Evolutionary conservation across 202 grass and related monocot genomes (phyloP).

Genomic region (Hordeum pubiflorum): DNA sequence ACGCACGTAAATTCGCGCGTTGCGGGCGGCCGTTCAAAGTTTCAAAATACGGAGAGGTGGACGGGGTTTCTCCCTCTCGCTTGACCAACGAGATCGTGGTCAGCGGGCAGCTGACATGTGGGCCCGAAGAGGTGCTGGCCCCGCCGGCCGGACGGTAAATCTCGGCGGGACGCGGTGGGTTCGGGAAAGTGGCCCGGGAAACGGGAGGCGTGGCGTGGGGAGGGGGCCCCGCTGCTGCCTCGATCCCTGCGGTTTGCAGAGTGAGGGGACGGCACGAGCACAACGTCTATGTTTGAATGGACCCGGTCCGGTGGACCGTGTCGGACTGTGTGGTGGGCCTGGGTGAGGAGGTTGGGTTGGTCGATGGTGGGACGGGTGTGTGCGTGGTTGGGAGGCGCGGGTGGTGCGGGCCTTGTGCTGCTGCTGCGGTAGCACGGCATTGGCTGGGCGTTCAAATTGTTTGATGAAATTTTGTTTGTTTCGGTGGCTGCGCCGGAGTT

Average conservation of each 20-base stretch:
- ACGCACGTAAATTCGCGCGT: not conserved
- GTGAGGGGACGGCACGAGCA: not conserved
- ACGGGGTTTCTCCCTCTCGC: not conserved
- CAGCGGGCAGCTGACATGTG: not conserved
- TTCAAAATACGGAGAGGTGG: not conserved
- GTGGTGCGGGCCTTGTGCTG: not conserved
- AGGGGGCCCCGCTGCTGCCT: not conserved
- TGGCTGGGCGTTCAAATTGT: constrained; percentile 4
- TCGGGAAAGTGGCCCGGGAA: not conserved
- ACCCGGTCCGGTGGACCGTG: fast-evolving
- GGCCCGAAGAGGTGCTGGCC: not conserved
- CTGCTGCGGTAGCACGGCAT: not conserved
- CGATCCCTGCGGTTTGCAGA: not conserved
- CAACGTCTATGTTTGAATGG: fast-evolving
- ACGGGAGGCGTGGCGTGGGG: not conserved
- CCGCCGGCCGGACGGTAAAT: not conserved
- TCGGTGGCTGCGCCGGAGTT: not conserved
- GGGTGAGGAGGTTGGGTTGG: not conserved
- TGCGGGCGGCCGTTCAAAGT: not conserved
- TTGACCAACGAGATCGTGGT: not conserved
- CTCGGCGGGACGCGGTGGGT: not conserved
- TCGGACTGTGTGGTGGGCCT: not conserved
- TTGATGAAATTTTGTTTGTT: not conserved
- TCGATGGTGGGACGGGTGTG: not conserved
- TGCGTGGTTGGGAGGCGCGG: not conserved